Base-by-base conservation (phyloP, 441 rosid species). In the Lepidium campestre region DNA sequence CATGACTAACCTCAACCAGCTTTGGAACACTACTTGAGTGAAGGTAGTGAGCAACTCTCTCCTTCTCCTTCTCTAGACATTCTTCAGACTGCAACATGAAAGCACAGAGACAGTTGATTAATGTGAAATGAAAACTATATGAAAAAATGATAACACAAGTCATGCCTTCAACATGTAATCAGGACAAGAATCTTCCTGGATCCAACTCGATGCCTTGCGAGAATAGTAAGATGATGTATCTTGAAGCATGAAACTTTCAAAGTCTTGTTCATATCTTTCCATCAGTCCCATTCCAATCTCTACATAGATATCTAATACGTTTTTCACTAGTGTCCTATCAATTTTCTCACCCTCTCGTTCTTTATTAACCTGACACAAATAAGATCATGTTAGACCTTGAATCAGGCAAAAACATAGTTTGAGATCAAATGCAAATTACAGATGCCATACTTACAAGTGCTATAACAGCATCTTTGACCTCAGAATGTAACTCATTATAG, bases 331-430 rank as follows among this genome's bases (percentile, higher is more conserved):
- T 0, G 93, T 83, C 67, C 89, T 78, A 62, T 95, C 98, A 69
- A 95, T 88, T 72, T 85, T 91, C 77, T 91, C 91, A 23, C 97
- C 98, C 36, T 91, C 95, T 0, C 98, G 88, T 75, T 95, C 99
- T 72, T 85, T 88, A 56, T 81, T 87, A 77, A 91, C 81, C 99
- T 94, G 79, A 25, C 39, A 50, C 15, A 50, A 17, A 41, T 55
- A 12, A 29, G 37, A 6, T 13, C 2, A 57, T 8, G 9, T 57
- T 57, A 39, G 35, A 22, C n/a, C 19, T 22, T 20, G 23, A 46
- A 61, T 39, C 22, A 47, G 19, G 7, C 36, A 36, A 34, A 46
- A 2, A 9, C 6, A 25, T 6, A 53, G 46, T 6, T 60, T 39
- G 7, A 10, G 35, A 29, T n/a, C 4, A 59, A 36, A 25, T 46